Evolutionary conservation across 306 rosid species (phyloP), one percentile per base, ranked within the genome.

Genomic region (Dryas alaskensis): DNA sequence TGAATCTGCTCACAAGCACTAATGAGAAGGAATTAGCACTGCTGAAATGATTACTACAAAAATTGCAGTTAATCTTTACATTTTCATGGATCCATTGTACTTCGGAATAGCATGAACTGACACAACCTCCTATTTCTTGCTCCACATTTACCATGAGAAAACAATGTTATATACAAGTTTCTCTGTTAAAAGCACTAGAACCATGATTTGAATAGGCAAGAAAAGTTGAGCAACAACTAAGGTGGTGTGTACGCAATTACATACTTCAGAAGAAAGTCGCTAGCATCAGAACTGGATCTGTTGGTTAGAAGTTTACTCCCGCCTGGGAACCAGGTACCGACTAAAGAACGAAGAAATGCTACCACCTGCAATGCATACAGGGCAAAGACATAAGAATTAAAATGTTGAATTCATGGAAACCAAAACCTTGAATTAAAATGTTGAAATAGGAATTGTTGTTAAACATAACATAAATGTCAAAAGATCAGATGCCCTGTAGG

Each of bases 51-150:
- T 3, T 43, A 40, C 50, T 61, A 50, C 40, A 51, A 69, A 55
- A 76, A 49, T 68, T 37, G 80, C 62, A 69, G 72, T 67, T n/a
- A n/a, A 60, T 10, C 39, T 72, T 46, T 60, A 54, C 59, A 43
- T 74, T 51, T 64, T 46, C 78, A 64, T 42, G 11, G 25, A 64
- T 54, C 19, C 46, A 72, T 25, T 46, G 45, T 57, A 37, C 10
- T 37, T 17, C 3, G 47, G 5, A 1, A 47, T 12, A 54, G 10
- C 31, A 60, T 31, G 19, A 47, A 27, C 55, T 27, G 42, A n/a
- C 13, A 19, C 7, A 31, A 12, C 7, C 16, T 42, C 60, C 27
- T n/a, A 71, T 42, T 11, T 53, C 13, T 66, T 39, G 27, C 58
- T 31, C 73, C 50, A 75, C 25, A 67, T 60, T 76, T 60, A 14